Percentiles rank a stretch among this genome's conserved stretches.
Evolutionary conservation across 148 eudicot species (phyloP).

Genomic region (Rhododendron kiyosumense): DNA sequence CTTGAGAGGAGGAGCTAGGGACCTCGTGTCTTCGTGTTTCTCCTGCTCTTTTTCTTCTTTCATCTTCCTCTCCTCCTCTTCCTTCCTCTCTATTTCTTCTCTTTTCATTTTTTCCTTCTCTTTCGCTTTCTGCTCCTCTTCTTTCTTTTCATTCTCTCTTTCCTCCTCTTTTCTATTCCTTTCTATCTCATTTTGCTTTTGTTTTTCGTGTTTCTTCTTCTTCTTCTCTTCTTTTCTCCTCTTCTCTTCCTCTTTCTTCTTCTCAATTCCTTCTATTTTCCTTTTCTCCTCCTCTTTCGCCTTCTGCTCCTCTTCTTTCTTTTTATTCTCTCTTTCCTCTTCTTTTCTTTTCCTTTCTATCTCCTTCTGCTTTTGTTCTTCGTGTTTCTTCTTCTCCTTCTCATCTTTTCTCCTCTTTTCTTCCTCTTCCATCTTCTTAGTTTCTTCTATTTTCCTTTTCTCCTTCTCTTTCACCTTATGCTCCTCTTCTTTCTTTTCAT

Average conservation of each 20-base stretch:
- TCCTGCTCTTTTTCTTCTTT: neutral
- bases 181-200: neutral
- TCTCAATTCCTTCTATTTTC: neutral
- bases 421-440: neutral
- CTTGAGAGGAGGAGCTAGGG: neutral
- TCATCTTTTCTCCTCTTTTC: neutral
- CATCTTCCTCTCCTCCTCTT: neutral
- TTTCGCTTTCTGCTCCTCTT: neutral
- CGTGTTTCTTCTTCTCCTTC: neutral
- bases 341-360: neutral
- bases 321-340: neutral
- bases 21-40: neutral
- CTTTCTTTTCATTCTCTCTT: neutral
- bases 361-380: neutral
- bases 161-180: neutral
- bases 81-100: neutral
- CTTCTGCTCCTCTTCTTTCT: neutral
- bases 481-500: neutral
- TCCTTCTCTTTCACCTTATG: neutral
- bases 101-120: neutral
- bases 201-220: neutral
- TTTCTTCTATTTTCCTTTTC: neutral
- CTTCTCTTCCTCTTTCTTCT: neutral
- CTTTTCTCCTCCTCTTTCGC: neutral
- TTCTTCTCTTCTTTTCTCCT: neutral